A percentile compares a stretch with the other conserved stretches of the same genome.
Conservation (phyloP, 2,329 filamentous ascomycete species). For the Colletotrichum sublineola region DNA sequence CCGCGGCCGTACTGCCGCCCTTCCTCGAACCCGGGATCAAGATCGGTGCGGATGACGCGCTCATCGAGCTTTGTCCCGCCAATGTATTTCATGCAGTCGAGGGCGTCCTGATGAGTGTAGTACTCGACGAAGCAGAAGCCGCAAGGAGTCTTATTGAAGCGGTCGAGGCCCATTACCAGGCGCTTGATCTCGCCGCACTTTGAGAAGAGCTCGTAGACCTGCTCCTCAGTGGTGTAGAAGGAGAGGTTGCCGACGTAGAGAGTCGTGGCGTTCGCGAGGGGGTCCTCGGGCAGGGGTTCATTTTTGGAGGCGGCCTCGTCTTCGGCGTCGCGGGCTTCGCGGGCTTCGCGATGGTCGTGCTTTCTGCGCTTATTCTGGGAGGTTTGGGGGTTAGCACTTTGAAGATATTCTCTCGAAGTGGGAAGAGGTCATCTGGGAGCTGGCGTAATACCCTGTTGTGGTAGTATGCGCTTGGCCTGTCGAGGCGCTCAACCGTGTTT, state of each 20-base stretch:
- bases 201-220: constrained; percentile 96
- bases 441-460: constrained; percentile 76
- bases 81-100: constrained; percentile 99
- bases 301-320: constrained; percentile 61
- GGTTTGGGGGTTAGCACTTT: constrained; percentile 1
- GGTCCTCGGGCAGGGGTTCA: constrained; percentile 72
- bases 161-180: constrained; percentile 96
- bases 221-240: constrained; percentile 98
- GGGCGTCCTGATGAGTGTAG: constrained; percentile 95
- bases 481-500: constrained; percentile 90
- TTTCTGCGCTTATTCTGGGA: constrained; percentile 78
- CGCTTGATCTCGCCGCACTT: constrained; percentile 99
- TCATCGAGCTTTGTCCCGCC: constrained; percentile 98
- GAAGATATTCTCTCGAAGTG: not conserved
- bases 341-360: constrained; percentile 61
- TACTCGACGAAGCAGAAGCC: constrained; percentile 99
- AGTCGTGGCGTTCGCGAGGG: constrained; percentile 88
- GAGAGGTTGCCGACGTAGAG: constrained; percentile 99
- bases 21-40: constrained; percentile 96
- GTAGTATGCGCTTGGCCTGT: constrained; percentile 96
- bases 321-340: constrained; percentile 62
- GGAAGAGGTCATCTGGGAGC: constrained; percentile 4
- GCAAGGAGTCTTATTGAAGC: constrained; percentile 97
- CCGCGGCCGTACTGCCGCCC: constrained; percentile 95
- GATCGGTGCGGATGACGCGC: constrained; percentile 92